Percentiles rank a stretch among this genome's conserved stretches.
Evolutionary conservation across 192 early-diverging fungal species (phyloP).

Genomic region (Coemansia sp.): DNA sequence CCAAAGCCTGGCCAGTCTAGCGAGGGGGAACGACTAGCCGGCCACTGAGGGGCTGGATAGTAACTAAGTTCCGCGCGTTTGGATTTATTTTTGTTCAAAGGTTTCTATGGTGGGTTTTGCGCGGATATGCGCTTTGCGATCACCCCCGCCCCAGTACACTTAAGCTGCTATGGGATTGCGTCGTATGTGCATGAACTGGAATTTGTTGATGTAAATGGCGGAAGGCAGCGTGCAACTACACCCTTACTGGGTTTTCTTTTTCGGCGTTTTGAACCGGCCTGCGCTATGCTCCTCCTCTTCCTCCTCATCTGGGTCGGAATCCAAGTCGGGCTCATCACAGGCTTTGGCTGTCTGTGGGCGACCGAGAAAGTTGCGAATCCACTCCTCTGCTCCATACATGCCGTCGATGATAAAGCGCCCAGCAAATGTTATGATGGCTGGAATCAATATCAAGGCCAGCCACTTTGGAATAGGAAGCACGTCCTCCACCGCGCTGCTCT

Average conservation of each 20-base stretch:
- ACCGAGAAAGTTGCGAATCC: background rate
- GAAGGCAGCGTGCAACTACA: too few relatives aligned
- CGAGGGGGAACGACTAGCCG: slow-evolving; percentile 45
- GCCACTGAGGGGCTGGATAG: slow-evolving; percentile 31
- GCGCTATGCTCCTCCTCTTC: background rate
- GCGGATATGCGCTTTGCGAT: background rate
- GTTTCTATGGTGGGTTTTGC: background rate
- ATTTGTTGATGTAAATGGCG: background rate
- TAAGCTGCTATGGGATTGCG: background rate
- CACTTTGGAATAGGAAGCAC: slow-evolving; percentile 38
- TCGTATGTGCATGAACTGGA: background rate
- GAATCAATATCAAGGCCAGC: slow-evolving; percentile 44
- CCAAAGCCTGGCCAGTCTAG: slow-evolving; percentile 47
- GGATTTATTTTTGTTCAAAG: slow-evolving; percentile 48
- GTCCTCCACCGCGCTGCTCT: slow-evolving; percentile 20
- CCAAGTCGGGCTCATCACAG: background rate
- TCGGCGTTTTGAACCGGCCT: background rate
- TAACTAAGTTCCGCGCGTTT: slow-evolving; percentile 45
- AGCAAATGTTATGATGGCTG: slow-evolving; percentile 28
- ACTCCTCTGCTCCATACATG: slow-evolving; percentile 34
- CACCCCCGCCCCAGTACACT: background rate
- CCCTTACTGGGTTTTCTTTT: background rate
- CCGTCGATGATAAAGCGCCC: slow-evolving; percentile 40
- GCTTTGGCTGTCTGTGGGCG: background rate
- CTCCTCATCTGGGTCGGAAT: background rate